Evolutionary conservation across 306 rosid species (phyloP).

Genomic region (Erythrophleum fordii): DNA sequence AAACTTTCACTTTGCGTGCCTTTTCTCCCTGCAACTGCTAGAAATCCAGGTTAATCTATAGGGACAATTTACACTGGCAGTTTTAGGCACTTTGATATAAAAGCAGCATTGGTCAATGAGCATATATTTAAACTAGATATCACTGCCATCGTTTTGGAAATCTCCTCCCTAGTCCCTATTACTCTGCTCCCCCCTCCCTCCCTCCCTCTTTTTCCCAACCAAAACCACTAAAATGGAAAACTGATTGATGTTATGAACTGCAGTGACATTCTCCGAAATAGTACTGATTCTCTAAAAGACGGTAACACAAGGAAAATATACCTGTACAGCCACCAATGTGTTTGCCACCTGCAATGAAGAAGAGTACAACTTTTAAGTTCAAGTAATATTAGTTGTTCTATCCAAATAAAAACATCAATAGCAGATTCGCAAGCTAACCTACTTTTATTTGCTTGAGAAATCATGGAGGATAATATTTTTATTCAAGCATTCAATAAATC

Average conservation of each 20-base stretch:
- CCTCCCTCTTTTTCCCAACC: neutral
- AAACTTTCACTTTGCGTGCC: neutral
- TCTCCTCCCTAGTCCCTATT: neutral
- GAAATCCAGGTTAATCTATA: slow-evolving; percentile 22
- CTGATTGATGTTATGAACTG: neutral
- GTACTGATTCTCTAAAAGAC: neutral
- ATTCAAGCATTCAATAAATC: neutral
- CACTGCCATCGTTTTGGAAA: slow-evolving; percentile 2
- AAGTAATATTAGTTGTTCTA: slow-evolving; percentile 4
- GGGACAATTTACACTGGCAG: neutral
- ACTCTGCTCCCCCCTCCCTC: too few species aligned
- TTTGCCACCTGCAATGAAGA: slow-evolving; percentile 75
- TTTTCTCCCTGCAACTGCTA: slow-evolving; percentile 7
- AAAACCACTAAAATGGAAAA: neutral
- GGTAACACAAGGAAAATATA: slow-evolving; percentile 31
- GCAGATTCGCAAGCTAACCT: neutral
- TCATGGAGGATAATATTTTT: neutral
- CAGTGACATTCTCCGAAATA: neutral
- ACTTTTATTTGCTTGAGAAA: neutral
- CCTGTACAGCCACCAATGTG: slow-evolving; percentile 98
- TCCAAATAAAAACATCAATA: slow-evolving; percentile 21
- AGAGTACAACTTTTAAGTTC: slow-evolving; percentile 30
- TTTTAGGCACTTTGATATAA: slow-evolving; percentile 10
- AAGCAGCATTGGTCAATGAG: neutral
- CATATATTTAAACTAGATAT: slow-evolving; percentile 1